A percentile compares a stretch with the other conserved stretches of the same genome.
phyloP scores from a whole-genome alignment of 805 yeast genomes.

The Starmera pachycereana region DNA sequence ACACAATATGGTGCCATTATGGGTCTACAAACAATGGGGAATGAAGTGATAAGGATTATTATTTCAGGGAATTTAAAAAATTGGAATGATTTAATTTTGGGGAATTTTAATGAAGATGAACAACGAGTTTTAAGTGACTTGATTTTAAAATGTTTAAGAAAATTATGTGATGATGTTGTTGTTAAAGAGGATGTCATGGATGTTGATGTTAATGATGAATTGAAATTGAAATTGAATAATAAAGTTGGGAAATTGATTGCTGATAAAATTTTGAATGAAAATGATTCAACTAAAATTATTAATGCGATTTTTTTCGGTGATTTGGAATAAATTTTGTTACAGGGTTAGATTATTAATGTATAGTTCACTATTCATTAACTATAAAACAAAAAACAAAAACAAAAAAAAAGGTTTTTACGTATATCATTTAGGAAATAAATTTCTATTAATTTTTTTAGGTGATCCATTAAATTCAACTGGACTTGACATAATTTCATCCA shows the following conservation, averaged over 20 bases:
- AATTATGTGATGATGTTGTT: slow-evolving; percentile 27
- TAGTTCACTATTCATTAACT: slow-evolving; percentile 1
- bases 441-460: no score
- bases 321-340: slow-evolving; percentile 4
- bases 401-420: not conserved
- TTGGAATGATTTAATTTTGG: slow-evolving; percentile 62
- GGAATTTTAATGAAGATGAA: slow-evolving; percentile 31
- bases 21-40: slow-evolving; percentile 77
- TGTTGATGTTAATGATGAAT: slow-evolving; percentile 27
- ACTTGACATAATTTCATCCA: not conserved
- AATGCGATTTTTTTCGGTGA: slow-evolving; percentile 73
- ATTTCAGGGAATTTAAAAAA: slow-evolving; percentile 74
- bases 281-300: slow-evolving; percentile 38
- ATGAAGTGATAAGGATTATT: slow-evolving; percentile 77
- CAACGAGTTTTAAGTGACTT: slow-evolving; percentile 36
- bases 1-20: slow-evolving; percentile 87
- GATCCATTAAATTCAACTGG: slow-evolving; percentile 7
- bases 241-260: slow-evolving; percentile 57
- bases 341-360: not conserved
- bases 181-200: slow-evolving; percentile 23
- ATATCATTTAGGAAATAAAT: slow-evolving; percentile 18
- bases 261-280: slow-evolving; percentile 33
- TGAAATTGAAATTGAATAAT: slow-evolving; percentile 33
- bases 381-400: no score
- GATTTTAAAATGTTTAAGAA: slow-evolving; percentile 44